Percentiles rank a stretch among this genome's conserved stretches.
These are phyloP conservation scores for Hordeum vulgare DNA, from an alignment of 176 grass and related monocot species.

Conservation along the genomic window MorexV3_pseudomolecules_assembly NC_058523.1:17064167-17064666, in stretches of 20 bases:
- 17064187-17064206: constrained; percentile 99
- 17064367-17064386: neutral
- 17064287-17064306: neutral
- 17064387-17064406: neutral
- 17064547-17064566: too few species aligned
- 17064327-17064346: neutral
- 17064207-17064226: constrained; percentile 78
- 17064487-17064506: too few species aligned
- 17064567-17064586: too few species aligned
- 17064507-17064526: neutral
- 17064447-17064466: too few species aligned
- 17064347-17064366: neutral
- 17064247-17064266: neutral
- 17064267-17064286: neutral
- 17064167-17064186: constrained; percentile 87
- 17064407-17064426: too few species aligned
- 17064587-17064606: neutral
- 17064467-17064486: too few species aligned
- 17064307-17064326: neutral
- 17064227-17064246: constrained; percentile 42
- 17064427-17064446: too few species aligned
- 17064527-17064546: neutral
- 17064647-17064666: neutral
- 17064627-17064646: constrained; percentile 8
- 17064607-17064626: neutral